Conservation (phyloP, 2,329 filamentous ascomycete genomes). For the Paracamarosporium sp. region DNA sequence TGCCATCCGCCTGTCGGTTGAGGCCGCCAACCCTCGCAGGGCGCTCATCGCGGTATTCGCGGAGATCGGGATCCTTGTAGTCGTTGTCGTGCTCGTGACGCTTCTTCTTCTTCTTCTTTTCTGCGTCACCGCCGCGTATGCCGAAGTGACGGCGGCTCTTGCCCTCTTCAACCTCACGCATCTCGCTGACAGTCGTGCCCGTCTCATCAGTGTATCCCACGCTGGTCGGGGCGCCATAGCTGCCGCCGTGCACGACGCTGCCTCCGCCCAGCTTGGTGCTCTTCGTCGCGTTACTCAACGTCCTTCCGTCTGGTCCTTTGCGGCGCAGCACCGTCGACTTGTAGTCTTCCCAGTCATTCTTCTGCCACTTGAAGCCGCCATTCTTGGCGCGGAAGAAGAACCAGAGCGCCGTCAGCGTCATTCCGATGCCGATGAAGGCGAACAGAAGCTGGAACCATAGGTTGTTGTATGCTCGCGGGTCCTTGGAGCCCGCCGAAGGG, state of each 20-base stretch:
- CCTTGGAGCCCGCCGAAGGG: constrained; percentile 42
- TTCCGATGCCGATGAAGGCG: constrained; percentile 77
- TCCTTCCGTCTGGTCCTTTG: constrained; percentile 86
- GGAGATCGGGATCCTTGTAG: constrained; percentile 66
- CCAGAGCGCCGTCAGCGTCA: constrained; percentile 83
- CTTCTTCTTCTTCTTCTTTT: constrained; percentile 46
- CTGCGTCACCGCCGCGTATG: constrained; percentile 52
- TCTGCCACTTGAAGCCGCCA: constrained; percentile 87
- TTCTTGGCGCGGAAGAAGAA: constrained; percentile 98
- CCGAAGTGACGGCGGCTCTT: constrained; percentile 50
- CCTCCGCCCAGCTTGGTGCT: constrained; percentile 87
- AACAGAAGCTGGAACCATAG: constrained; percentile 82
- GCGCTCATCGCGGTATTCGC: constrained; percentile 85
- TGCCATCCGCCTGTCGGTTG: constrained; percentile 82
- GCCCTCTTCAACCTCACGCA: constrained; percentile 49
- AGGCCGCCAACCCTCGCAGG: constrained; percentile 86
- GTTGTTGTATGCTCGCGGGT: constrained; percentile 53
- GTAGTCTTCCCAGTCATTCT: constrained; percentile 97
- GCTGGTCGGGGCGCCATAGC: constrained; percentile 45
- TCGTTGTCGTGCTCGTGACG: constrained; percentile 61
- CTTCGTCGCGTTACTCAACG: constrained; percentile 81
- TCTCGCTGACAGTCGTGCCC: constrained; percentile 51
- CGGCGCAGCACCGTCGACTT: constrained; percentile 91
- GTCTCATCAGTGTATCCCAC: constrained; percentile 56
- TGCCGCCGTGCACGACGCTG: constrained; percentile 74